Percentiles rank a stretch among this genome's conserved stretches.
Evolutionary conservation across 768 basidiomycete genomes (phyloP).

Genomic region (Suillus alpinus): DNA sequence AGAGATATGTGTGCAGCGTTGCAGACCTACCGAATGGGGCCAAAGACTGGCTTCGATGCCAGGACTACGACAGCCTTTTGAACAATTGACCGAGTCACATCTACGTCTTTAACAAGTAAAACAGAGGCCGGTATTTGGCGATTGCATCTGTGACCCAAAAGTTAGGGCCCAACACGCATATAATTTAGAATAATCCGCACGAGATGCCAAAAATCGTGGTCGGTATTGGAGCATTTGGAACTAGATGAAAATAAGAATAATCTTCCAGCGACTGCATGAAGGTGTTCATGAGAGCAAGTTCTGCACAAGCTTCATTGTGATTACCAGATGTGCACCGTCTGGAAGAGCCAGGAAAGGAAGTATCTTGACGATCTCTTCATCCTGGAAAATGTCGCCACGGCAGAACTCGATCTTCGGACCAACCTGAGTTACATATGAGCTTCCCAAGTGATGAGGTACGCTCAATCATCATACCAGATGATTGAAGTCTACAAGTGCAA

Average conservation of each 20-base stretch:
- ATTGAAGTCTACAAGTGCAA: conserved; percentile 94
- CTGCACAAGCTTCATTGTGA: conserved; percentile 2
- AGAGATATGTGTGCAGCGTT: background rate
- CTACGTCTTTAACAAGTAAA: conserved; percentile 72
- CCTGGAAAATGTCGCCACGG: conserved; percentile 73
- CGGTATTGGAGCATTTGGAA: conserved; percentile 65
- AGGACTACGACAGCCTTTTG: conserved; percentile 97
- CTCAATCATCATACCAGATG: conserved; percentile 63
- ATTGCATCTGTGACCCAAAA: conserved; percentile 63
- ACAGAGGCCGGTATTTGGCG: conserved; percentile 85
- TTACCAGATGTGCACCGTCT: conserved; percentile 92
- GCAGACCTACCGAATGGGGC: conserved; percentile 73
- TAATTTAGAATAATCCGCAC: conserved; percentile 41
- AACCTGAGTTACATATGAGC: conserved; percentile 47
- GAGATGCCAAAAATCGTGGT: conserved; percentile 96
- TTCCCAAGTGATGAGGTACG: conserved; percentile 10
- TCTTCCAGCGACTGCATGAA: conserved; percentile 55
- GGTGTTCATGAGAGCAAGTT: conserved; percentile 9
- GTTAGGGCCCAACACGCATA: background rate
- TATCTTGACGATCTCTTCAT: conserved; percentile 81
- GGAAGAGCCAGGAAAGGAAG: conserved; percentile 95
- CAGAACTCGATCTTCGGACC: conserved; percentile 90
- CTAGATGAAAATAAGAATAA: conserved; percentile 94
- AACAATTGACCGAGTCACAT: conserved; percentile 93
- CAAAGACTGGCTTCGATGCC: conserved; percentile 87